Evolutionary conservation across 352 stramenopile species (phyloP).

Genomic region (Phytophthora crassamura): DNA sequence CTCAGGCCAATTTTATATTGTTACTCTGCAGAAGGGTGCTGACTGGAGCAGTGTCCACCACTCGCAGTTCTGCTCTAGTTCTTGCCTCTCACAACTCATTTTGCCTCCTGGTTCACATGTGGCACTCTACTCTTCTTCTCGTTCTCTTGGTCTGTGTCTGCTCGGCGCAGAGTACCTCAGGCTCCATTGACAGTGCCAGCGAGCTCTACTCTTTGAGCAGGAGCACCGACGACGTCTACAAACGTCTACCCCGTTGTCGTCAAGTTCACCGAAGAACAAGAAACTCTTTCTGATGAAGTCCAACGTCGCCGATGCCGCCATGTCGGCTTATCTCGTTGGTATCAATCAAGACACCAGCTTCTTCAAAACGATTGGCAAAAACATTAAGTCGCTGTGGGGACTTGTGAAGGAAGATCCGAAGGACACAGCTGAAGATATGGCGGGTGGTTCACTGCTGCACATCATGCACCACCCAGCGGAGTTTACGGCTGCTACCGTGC

Average conservation of each 20-base stretch:
- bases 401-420: slow-evolving; percentile 33
- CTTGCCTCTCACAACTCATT: background rate
- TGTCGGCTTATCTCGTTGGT: slow-evolving; percentile 24
- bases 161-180: slow-evolving; percentile 5
- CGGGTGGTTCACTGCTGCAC: slow-evolving; percentile 30
- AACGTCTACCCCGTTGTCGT: slow-evolving; percentile 33
- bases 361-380: slow-evolving; percentile 22
- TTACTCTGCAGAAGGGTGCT: too few relatives aligned
- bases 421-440: slow-evolving; percentile 29
- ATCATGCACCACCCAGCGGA: slow-evolving; percentile 32
- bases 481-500: slow-evolving; percentile 31
- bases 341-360: slow-evolving; percentile 8
- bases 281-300: slow-evolving; percentile 21
- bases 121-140: slow-evolving; percentile 20
- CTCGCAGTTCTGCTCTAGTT: too few relatives aligned
- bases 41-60: too few relatives aligned
- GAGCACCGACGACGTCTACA: slow-evolving; percentile 22
- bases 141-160: slow-evolving; percentile 23
- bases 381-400: slow-evolving; percentile 23
- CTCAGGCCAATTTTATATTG: too few relatives aligned
- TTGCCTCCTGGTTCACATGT: slow-evolving; percentile 27
- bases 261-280: slow-evolving; percentile 29
- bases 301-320: slow-evolving; percentile 28
- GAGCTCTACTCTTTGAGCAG: background rate
- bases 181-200: slow-evolving; percentile 2